A percentile compares a stretch with the other conserved stretches of the same genome.
These are phyloP conservation scores for Leonotis leonurus DNA, from an alignment of 257 asterid genomes.

Conservation along the genomic window DNA sequence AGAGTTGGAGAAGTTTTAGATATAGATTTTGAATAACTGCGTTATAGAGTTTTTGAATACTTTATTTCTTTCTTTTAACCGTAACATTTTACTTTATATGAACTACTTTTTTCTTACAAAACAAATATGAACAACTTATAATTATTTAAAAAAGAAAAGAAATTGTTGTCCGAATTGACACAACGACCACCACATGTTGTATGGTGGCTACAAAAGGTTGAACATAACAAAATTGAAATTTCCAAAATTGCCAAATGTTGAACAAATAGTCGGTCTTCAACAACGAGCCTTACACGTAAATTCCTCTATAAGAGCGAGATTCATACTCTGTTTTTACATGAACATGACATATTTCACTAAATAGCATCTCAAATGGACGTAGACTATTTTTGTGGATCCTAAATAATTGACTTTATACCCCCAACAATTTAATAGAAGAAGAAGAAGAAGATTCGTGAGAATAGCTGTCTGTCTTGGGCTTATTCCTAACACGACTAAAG, in stretches of 20 bases:
- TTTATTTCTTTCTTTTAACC: too few relatives aligned
- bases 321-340: too few relatives aligned
- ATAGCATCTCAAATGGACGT: neutral
- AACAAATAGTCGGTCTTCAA: neutral
- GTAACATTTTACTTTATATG: too few relatives aligned
- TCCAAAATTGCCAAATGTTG: neutral
- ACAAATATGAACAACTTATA: neutral
- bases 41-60: too few relatives aligned
- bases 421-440: slow-evolving; percentile 23
- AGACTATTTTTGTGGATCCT: neutral
- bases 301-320: neutral
- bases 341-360: neutral
- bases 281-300: slow-evolving; percentile 24
- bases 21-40: too few relatives aligned
- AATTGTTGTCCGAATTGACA: neutral
- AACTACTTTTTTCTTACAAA: neutral
- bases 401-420: slow-evolving; percentile 23
- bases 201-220: neutral
- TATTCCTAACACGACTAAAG: slow-evolving; percentile 8
- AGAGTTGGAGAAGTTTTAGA: too few relatives aligned
- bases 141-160: neutral
- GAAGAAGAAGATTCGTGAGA: slow-evolving; percentile 20
- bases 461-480: neutral
- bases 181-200: neutral
- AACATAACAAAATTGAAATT: neutral